Conservation (phyloP, 1,284 basidiomycete species). For the Rhodotorula glutinis region DNA sequence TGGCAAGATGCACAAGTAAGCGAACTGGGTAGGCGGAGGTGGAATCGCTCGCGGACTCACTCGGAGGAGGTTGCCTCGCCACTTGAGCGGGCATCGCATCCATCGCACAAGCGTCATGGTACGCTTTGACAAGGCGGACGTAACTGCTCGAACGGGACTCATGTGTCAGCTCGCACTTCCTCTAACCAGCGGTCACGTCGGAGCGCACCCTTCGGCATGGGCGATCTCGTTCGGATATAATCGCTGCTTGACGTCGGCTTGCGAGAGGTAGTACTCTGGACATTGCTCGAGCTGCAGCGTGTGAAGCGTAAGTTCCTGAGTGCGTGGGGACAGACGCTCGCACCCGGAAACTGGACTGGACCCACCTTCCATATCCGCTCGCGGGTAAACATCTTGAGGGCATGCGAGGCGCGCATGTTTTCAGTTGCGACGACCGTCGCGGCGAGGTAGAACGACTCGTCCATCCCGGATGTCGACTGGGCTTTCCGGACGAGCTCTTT, state of each 20-base stretch:
- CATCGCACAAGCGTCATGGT: conserved; percentile 34
- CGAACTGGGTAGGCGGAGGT: too few species aligned
- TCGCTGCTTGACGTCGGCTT: conserved; percentile 20
- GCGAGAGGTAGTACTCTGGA: conserved; percentile 31
- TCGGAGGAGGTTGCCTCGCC: conserved; percentile 17
- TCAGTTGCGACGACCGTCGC: conserved; percentile 31
- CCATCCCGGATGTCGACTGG: conserved; percentile 13
- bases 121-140: conserved; percentile 28
- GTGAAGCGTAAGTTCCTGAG: too few species aligned
- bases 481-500: conserved; percentile 29
- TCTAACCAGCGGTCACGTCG: too few species aligned
- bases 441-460: conserved; percentile 31
- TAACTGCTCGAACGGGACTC: conserved; percentile 17
- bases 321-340: not conserved
- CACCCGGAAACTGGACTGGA: fast-evolving
- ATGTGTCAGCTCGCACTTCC: too few species aligned
- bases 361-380: conserved; percentile 36
- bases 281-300: conserved; percentile 34
- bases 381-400: conserved; percentile 32
- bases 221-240: conserved; percentile 30
- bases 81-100: conserved; percentile 32
- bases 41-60: conserved; percentile 3
- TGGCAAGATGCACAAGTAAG: not conserved
- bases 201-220: conserved; percentile 28
- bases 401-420: conserved; percentile 36